A percentile compares a stretch with the other conserved stretches of the same genome.
Evolutionary conservation across 129 eudicot species (phyloP).

Genomic region (Glebionis coronaria): DNA sequence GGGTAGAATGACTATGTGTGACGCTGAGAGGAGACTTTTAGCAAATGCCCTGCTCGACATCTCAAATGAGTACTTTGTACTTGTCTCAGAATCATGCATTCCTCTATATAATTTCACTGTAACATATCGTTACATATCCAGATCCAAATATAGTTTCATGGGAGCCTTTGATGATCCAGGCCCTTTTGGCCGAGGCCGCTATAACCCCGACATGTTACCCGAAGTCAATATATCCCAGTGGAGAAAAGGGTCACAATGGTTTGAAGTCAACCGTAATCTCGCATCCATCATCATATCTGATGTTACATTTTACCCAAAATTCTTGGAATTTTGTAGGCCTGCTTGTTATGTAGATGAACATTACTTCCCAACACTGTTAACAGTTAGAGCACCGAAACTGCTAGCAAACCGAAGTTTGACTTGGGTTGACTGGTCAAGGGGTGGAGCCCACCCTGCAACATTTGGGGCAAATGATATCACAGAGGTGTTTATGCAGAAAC

Average conservation of each 20-base stretch:
- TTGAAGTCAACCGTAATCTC: conserved; percentile 79
- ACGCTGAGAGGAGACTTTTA: conserved; percentile 88
- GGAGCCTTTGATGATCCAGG: conserved; percentile 93
- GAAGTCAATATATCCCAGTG: conserved; percentile 80
- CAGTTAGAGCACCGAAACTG: conserved; percentile 41
- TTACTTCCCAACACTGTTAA: conserved; percentile 60
- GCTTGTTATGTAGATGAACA: conserved; percentile 72
- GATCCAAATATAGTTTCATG: conserved; percentile 76
- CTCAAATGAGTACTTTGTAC: conserved; percentile 75
- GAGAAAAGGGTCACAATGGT: conserved; percentile 98
- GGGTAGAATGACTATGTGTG: conserved; percentile 97
- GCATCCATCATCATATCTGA: conserved; percentile 62
- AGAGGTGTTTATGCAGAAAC: conserved; percentile 56
- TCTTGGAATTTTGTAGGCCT: conserved; percentile 61
- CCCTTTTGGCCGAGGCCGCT: conserved; percentile 90
- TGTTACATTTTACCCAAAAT: conserved; percentile 63
- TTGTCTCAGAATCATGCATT: conserved; percentile 93
- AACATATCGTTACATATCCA: conserved; percentile 51
- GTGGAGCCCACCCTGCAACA: conserved; percentile 69
- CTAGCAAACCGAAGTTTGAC: conserved; percentile 69
- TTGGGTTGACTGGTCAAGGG: conserved; percentile 76
- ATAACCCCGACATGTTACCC: conserved; percentile 64
- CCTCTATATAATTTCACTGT: conserved; percentile 77
- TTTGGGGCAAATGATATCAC: conserved; percentile 52
- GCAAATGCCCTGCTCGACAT: conserved; percentile 88